Percentiles rank a stretch among this genome's conserved stretches.
These are phyloP conservation scores for Citrus inodora DNA, from an alignment of 345 rosid species.

Conservation along the genomic window DNA sequence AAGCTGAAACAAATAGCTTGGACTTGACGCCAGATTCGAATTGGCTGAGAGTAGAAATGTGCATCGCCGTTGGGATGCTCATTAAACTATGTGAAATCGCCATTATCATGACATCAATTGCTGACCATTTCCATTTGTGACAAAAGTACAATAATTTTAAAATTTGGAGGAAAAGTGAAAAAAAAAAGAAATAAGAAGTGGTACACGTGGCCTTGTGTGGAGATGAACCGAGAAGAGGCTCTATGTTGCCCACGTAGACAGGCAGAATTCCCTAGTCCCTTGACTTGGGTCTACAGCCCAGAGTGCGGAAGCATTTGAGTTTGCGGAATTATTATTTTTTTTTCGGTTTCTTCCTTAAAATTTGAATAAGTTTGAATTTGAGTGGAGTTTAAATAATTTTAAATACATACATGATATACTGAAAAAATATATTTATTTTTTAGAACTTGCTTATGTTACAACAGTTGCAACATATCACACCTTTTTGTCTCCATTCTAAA, in stretches of 20 bases:
- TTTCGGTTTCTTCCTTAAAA: too few relatives aligned
- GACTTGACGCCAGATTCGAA: constrained; percentile 10
- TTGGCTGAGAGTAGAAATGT: constrained; percentile 19
- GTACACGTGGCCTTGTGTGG: background rate
- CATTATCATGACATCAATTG: constrained; percentile 9
- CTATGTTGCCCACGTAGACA: background rate
- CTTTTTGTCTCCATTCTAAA: too few relatives aligned
- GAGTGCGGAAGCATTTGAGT: too few relatives aligned
- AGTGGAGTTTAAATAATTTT: too few relatives aligned
- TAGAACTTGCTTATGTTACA: too few relatives aligned
- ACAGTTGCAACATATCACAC: too few relatives aligned
- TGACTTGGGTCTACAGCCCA: too few relatives aligned
- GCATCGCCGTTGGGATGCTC: background rate
- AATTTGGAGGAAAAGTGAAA: background rate
- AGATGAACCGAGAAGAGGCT: background rate
- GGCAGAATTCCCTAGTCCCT: background rate
- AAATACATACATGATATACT: accelerated
- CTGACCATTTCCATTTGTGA: background rate
- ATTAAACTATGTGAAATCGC: constrained; percentile 16
- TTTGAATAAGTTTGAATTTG: too few relatives aligned
- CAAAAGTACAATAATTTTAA: background rate
- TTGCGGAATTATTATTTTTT: too few relatives aligned
- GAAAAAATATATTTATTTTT: too few relatives aligned
- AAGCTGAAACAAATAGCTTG: constrained; percentile 1
- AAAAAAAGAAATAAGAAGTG: background rate